These are phyloP conservation scores for Lupinus albus DNA, from an alignment of 306 rosid genomes.

Conservation along the genomic window DNA sequence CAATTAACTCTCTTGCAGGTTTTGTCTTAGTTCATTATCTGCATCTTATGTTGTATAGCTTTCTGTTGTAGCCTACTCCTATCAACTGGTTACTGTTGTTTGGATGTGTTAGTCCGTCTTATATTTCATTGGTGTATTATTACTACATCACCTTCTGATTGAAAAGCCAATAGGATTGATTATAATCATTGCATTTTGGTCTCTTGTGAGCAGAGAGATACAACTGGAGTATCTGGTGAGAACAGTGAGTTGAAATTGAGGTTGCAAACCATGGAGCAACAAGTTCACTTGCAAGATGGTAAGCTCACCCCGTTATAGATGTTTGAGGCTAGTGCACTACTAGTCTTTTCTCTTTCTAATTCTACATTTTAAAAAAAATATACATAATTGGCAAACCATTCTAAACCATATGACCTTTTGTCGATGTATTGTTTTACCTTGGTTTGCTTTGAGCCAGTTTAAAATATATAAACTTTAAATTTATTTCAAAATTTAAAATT, in stretches of 20 bases:
- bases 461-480: background rate
- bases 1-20: constrained; percentile 82
- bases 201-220: constrained; percentile 63
- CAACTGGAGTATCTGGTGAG: constrained; percentile 68
- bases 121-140: constrained; percentile 15
- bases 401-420: background rate
- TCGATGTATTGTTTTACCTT: constrained; percentile 1
- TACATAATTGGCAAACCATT: background rate
- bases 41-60: background rate
- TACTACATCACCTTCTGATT: constrained; percentile 9
- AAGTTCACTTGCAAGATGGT: constrained; percentile 90
- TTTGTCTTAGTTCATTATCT: constrained; percentile 4
- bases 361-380: background rate
- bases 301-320: constrained; percentile 28
- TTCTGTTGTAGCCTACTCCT: constrained; percentile 22
- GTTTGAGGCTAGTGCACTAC: background rate
- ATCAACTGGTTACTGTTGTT: background rate
- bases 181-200: constrained; percentile 5
- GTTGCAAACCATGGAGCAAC: constrained; percentile 83
- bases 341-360: constrained; percentile 1
- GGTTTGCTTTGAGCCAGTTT: background rate
- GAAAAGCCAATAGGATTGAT: background rate
- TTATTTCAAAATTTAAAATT: background rate
- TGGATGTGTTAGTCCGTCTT: background rate
- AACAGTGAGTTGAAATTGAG: constrained; percentile 78